Evolutionary conservation across 208 protist species (phyloP), one percentile per base, ranked within the genome.

Genomic region (Acanthamoeba royreba): DNA sequence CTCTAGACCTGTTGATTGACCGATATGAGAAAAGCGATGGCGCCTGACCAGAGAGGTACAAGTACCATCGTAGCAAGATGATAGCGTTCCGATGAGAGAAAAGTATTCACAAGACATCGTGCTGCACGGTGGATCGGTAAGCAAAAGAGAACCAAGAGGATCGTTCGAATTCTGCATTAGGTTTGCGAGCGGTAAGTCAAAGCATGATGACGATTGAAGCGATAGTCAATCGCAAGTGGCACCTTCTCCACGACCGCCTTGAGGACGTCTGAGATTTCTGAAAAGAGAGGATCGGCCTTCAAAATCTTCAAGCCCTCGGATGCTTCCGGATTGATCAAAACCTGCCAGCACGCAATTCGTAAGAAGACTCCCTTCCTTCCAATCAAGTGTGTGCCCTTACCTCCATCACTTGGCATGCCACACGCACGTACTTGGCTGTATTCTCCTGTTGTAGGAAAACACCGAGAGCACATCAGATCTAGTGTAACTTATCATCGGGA

Each of bases 51-150:
- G n/a, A n/a, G n/a, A n/a, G n/a, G n/a, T n/a, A n/a, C n/a, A n/a
- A n/a, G 19, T 43, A 77, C 87, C 87, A n/a, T 92, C 87, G 28
- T 69, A 35, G 25, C 55, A 53, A 22, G 58, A 79, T 2, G 58
- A 79, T 22, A 96, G 28, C 9, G 93, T 96, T 3, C 95, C 95
- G 25, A 96, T 83, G 47, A 96, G 93, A 4, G 95, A 88, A 43
- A 96, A 96, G n/a, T 96, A 96, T 66, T 96, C 95, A 52, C 93
- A 42, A 33, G 95, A 77, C 95, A 96, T 96, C 11, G 74, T 96
- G 46, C 92, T 95, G 0, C 83, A 63, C 3, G 93, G 79, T 38
- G 38, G 28, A 33, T 45, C 40, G 63, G 46, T 77, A 19, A 61
- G 38, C 38, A 42, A 46, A 4, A 55, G 33, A 4, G 63, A 45